A percentile compares a stretch with the other conserved stretches of the same genome.
These are phyloP conservation scores for Hypericum androsaemum DNA, from an alignment of 345 rosid genomes.

Conservation along the genomic window DNA sequence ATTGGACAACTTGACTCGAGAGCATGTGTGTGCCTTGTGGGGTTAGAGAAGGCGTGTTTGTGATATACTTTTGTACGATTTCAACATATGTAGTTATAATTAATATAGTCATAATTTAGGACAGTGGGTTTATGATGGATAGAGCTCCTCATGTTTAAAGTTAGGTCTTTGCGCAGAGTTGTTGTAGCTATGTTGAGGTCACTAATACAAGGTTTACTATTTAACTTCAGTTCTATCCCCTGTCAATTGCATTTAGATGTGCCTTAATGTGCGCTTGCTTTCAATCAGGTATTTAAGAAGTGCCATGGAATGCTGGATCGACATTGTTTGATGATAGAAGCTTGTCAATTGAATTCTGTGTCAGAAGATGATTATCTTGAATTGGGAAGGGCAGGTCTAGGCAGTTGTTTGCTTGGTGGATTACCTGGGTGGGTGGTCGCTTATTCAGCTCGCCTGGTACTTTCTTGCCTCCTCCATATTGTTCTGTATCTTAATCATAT, in stretches of 20 bases:
- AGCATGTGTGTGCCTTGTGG: no score
- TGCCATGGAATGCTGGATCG: slow-evolving; percentile 90
- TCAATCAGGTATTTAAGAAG: slow-evolving; percentile 70
- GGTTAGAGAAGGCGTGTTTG: no score
- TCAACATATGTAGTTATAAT: no score
- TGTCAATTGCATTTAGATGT: neutral
- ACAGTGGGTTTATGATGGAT: no score
- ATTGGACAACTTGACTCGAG: no score
- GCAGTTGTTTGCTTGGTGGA: slow-evolving; percentile 97
- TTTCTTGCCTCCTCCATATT: slow-evolving; percentile 14
- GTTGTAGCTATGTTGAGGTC: no score
- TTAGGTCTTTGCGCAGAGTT: no score
- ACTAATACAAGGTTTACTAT: neutral
- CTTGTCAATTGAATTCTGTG: slow-evolving; percentile 71
- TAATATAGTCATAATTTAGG: no score
- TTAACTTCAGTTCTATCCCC: neutral
- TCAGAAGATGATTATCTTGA: slow-evolving; percentile 96
- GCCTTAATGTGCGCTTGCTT: slow-evolving; percentile 6
- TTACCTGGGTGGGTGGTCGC: slow-evolving; percentile 94
- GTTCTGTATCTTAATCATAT: neutral
- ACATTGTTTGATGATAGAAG: slow-evolving; percentile 78
- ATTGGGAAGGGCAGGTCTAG: slow-evolving; percentile 92
- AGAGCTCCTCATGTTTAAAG: no score
- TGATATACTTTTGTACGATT: no score
- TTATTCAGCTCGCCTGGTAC: slow-evolving; percentile 89